Evolutionary conservation across 139 green algal species (phyloP), one percentile per base, ranked within the genome.

Genomic region (Chlamydomonas schloesseri): DNA sequence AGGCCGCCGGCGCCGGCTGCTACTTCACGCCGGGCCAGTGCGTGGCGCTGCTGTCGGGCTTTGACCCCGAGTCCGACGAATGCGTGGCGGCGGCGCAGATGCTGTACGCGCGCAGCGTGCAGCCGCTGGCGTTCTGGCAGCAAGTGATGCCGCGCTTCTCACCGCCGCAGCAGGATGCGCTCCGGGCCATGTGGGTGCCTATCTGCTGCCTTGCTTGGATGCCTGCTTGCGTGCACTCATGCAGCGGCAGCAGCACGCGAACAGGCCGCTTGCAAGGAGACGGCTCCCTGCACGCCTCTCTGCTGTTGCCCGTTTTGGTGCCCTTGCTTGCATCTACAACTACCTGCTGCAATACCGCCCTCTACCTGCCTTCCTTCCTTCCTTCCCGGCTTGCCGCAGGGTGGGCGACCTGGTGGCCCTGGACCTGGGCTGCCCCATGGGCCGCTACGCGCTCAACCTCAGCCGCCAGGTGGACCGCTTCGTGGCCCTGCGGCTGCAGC

Each of bases 121-220:
- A 92, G 69, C 89, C 89, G 29, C 81, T 92, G 77, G 60, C 71
- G 31, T 92, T 90, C 68, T 92, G 89, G 89, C 20, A 77, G 62
- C 62, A 73, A 10, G 81, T 81, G 69, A 46, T 92, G 69, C 84
- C 89, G 29, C n/a, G n/a, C 5, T 34, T 92, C 46, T 46, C 74
- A 1, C 36, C 73, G 50, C 29, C 72, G 65, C 88, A 91, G 70
- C 70, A 81, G 70, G 55, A 31, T 57, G 37, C 72, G 57, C 70
- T 81, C 37, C 46, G 50, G 24, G 68, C n/a, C 34, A 86, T 50
- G 80, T 83, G 64, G 42, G 75, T 8, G 42, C 42, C n/a, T n/a
- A n/a, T n/a, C n/a, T n/a, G n/a, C n/a, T n/a, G n/a, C n/a, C n/a
- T n/a, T n/a, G n/a, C n/a, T n/a, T n/a, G n/a, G n/a, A n/a, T n/a